Base-by-base conservation (phyloP, 371 early-diverging fungal species). In the Syncephalastrum racemosum region DNA sequence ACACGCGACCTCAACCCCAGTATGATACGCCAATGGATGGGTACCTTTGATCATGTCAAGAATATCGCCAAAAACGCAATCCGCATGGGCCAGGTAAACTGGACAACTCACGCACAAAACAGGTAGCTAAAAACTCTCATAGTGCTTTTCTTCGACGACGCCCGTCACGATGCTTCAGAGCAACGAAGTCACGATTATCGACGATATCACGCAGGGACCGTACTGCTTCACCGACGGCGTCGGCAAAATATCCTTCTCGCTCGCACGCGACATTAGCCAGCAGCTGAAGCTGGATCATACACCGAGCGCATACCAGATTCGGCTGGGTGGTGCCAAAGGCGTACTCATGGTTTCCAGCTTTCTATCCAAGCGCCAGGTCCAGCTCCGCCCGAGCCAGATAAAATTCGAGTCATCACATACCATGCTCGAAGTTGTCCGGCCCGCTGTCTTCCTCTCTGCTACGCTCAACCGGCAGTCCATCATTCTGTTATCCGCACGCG, bases 251-350 rank as follows among this genome's bases (percentile, higher is more conserved):
- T 80, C 86, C 0, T 54, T 54, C 15, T 60, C 36, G 1, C 53
- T 87, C 14, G 88, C 88, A 2, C 55, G 67, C 27, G 62, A 74
- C 58, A 77, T 88, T 13, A 77, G 79, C 2, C 49, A 67, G 1
- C 65, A 62, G 10, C 53, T 89, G 56, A 75, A 78, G 23, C 69
- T 88, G 23, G 64, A 63, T 36, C 50, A 60, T 0, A 53, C 72
- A 0, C 92, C 93, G 0, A 74, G 80, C 19, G 95, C 93, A 0
- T 87, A 88, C 47, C 94, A 95, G 63, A 84, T 93, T 40, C 82
- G 93, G 41, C 62, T 88, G 10, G 91, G 81, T 10, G 93, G 93
- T 6, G 83, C 82, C 20, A 94, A 94, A 71, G 94, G 94, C n/a
- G 85, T 88, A 0, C 56, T 90, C 19, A 72, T 71, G 0, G 53